These are phyloP conservation scores for Morella rubra DNA, from an alignment of 306 rosid species.

Conservation along the genomic window DNA sequence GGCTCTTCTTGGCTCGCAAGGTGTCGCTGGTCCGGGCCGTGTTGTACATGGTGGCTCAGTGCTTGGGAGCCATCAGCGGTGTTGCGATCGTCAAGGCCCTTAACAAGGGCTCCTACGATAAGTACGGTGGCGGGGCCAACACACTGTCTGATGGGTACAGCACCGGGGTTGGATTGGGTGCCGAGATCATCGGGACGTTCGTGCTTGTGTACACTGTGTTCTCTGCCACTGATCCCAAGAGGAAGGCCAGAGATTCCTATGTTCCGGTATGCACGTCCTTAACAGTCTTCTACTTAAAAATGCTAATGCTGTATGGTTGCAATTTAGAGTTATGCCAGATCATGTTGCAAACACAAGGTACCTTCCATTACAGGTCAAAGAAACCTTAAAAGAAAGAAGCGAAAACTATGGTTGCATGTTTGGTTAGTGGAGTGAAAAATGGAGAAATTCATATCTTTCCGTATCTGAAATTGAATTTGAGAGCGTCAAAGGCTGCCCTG, in stretches of 20 bases:
- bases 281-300: neutral
- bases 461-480: no score
- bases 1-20: constrained; percentile 91
- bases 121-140: constrained; percentile 81
- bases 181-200: constrained; percentile 90
- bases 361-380: no score
- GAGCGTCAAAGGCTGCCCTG: no score
- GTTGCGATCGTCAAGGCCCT: constrained; percentile 86
- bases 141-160: constrained; percentile 48
- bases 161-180: constrained; percentile 64
- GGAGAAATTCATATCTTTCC: no score
- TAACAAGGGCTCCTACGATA: constrained; percentile 47
- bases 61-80: constrained; percentile 87
- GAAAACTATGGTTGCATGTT: no score
- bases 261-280: constrained; percentile 61
- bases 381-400: no score
- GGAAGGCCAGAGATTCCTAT: constrained; percentile 88
- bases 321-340: neutral
- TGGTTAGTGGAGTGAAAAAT: no score
- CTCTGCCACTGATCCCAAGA: constrained; percentile 96
- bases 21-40: constrained; percentile 79
- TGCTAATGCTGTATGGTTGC: no score
- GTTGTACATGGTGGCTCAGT: constrained; percentile 83
- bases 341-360: no score
- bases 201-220: constrained; percentile 84